These are phyloP conservation scores for Irpex lacteus DNA, from an alignment of 1,284 basidiomycete genomes.

Conservation along the genomic window DNA sequence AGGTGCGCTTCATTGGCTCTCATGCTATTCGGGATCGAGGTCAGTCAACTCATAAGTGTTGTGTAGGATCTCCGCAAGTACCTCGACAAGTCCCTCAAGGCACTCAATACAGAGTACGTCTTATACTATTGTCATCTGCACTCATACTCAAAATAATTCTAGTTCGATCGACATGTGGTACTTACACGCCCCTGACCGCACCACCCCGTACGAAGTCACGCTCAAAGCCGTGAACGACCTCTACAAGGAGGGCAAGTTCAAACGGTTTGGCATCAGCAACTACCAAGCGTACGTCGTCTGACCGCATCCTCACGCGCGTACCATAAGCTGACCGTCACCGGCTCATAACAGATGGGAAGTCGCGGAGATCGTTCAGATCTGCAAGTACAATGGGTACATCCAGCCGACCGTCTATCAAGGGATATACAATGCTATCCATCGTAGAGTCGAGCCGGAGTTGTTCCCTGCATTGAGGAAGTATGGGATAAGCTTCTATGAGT, in stretches of 20 bases:
- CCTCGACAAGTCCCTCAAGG: conserved; percentile 41
- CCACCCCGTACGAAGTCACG: conserved; percentile 1
- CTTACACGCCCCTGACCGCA: conserved; percentile 5
- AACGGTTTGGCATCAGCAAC: conserved; percentile 6
- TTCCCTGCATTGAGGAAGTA: conserved; percentile 4
- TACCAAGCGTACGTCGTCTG: conserved; percentile 14
- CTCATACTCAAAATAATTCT: neutral
- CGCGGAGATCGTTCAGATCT: neutral
- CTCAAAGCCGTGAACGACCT: conserved; percentile 6
- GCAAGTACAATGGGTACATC: neutral
- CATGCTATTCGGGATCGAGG: too few species aligned
- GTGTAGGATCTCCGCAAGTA: conserved; percentile 38
- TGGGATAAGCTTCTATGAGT: conserved; percentile 37
- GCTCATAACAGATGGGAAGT: conserved; percentile 28
- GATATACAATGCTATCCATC: conserved; percentile 4
- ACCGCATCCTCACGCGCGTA: neutral
- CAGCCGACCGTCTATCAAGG: conserved; percentile 3
- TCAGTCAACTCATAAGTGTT: neutral
- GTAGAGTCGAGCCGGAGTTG: neutral
- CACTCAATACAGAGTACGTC: conserved; percentile 45
- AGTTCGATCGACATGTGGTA: conserved; percentile 1
- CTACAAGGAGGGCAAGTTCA: conserved; percentile 2
- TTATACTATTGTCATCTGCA: neutral
- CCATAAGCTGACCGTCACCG: neutral
- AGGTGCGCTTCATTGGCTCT: neutral